Percentiles rank a stretch among this genome's conserved stretches.
Evolutionary conservation across 176 grass and related monocot species (phyloP).

Genomic region (Rhynchospora tenuis): DNA sequence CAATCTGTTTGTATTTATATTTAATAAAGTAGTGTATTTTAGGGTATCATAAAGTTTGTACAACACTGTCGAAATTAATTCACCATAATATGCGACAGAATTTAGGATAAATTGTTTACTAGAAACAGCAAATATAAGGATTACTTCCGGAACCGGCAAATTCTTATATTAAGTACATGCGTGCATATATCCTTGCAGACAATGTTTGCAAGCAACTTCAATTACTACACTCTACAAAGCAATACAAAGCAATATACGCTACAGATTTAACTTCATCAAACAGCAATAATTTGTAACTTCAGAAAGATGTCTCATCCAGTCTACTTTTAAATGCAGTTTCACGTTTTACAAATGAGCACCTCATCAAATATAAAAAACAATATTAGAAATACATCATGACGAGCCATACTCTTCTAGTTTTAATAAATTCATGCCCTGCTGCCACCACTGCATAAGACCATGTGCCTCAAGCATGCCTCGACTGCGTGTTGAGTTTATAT

Average conservation of each 20-base stretch:
- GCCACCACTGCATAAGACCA: conserved; percentile 27
- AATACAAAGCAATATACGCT: background rate
- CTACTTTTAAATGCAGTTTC: background rate
- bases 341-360: background rate
- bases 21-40: background rate
- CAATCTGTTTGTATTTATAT: background rate
- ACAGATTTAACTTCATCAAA: background rate
- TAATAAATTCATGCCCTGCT: conserved; percentile 12
- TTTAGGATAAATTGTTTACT: background rate
- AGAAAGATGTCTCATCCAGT: background rate
- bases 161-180: background rate
- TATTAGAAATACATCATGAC: background rate
- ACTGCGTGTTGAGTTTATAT: conserved; percentile 5
- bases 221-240: background rate
- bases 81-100: too few relatives aligned
- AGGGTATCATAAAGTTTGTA: background rate
- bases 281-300: background rate
- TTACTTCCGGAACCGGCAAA: background rate
- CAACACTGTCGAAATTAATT: too few relatives aligned
- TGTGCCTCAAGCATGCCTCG: conserved; percentile 16
- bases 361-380: background rate
- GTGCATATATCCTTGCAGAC: background rate
- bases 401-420: background rate
- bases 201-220: background rate
- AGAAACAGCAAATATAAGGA: background rate